Conservation (phyloP, 345 rosid species). For the Euclidium syriacum region DNA sequence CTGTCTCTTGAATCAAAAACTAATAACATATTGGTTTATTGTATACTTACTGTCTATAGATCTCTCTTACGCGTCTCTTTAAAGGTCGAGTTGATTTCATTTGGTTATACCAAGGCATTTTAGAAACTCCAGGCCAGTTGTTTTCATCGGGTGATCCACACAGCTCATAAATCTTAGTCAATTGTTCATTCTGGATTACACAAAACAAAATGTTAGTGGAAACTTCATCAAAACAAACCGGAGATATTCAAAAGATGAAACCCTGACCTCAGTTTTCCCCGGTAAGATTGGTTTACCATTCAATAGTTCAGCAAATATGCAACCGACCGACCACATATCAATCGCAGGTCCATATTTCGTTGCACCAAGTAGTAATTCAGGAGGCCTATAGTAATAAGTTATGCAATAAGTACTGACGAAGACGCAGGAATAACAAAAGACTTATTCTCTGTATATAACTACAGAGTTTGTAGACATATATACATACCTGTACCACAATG, state of each 20-base stretch:
- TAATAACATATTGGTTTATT: background rate
- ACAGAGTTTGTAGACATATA: background rate
- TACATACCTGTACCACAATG: constrained; percentile 93
- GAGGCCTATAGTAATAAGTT: constrained; percentile 53
- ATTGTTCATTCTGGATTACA: constrained; percentile 49
- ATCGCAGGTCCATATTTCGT: constrained; percentile 95
- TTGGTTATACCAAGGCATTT: constrained; percentile 54
- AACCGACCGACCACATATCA: constrained; percentile 98
- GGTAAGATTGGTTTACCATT: constrained; percentile 91
- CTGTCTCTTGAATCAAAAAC: background rate
- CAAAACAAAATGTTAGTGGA: background rate
- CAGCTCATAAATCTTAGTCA: constrained; percentile 61
- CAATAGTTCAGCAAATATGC: constrained; percentile 91
- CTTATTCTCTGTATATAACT: background rate
- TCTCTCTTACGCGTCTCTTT: constrained; percentile 73
- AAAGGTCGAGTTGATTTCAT: constrained; percentile 50
- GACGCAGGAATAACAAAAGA: background rate
- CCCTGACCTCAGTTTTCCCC: constrained; percentile 78
- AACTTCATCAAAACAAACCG: background rate
- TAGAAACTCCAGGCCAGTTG: constrained; percentile 65
- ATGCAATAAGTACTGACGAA: background rate
- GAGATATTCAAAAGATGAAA: background rate
- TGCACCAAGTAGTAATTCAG: constrained; percentile 92
- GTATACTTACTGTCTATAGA: constrained; percentile 78
- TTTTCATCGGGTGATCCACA: constrained; percentile 69